Evolutionary conservation across 805 yeast species (phyloP).

Genomic region (Kazachstania africana): DNA sequence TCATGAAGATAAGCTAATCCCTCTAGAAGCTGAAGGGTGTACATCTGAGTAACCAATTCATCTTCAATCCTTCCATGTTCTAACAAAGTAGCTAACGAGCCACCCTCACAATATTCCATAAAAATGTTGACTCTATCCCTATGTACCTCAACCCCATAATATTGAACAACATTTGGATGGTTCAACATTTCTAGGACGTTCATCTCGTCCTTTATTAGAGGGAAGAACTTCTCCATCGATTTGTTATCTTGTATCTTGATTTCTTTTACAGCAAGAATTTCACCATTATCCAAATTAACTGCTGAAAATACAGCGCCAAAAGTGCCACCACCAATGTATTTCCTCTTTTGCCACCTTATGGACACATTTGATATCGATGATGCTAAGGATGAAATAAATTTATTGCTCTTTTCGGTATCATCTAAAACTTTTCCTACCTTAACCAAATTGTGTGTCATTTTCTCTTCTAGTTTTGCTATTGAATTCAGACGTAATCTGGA

Average conservation of each 20-base stretch:
- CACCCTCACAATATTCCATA: conserved; percentile 97
- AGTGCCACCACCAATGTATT: conserved; percentile 88
- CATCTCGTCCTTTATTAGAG: conserved; percentile 92
- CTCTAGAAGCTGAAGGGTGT: conserved; percentile 84
- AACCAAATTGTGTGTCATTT: conserved; percentile 31
- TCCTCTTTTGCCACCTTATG: conserved; percentile 95
- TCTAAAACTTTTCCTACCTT: conserved; percentile 83
- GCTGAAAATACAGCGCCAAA: conserved; percentile 93
- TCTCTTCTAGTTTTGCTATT: conserved; percentile 50
- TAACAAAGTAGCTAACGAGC: conserved; percentile 73
- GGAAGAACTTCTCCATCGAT: conserved; percentile 72
- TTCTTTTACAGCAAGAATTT: conserved; percentile 93
- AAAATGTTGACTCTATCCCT: conserved; percentile 89
- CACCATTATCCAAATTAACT: conserved; percentile 87
- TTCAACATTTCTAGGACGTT: conserved; percentile 88
- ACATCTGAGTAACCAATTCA: conserved; percentile 83
- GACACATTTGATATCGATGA: conserved; percentile 83
- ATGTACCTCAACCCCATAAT: conserved; percentile 95
- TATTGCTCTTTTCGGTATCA: conserved; percentile 76
- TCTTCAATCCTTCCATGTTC: conserved; percentile 93
- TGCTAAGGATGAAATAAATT: conserved; percentile 74
- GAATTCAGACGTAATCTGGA: conserved; percentile 59
- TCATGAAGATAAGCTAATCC: conserved; percentile 92
- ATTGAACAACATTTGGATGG: conserved; percentile 94
- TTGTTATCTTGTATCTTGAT: conserved; percentile 83